These are phyloP conservation scores for Psophocarpus tetragonolobus DNA, from an alignment of 306 rosid species.

Conservation along the genomic window DNA sequence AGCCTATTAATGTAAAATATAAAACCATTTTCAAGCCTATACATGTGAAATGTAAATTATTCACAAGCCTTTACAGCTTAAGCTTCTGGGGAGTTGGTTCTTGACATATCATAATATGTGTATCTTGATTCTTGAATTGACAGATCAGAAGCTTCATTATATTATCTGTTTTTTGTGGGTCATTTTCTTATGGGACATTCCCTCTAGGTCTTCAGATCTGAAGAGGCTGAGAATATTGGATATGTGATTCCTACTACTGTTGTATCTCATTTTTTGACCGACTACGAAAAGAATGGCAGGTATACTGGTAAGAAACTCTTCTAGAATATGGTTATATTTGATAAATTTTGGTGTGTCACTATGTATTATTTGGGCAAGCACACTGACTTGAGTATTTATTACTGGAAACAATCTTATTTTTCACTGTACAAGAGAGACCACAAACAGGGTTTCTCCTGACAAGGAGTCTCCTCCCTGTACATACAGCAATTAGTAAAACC, in stretches of 20 bases:
- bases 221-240: conserved; percentile 99
- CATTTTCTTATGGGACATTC: conserved; percentile 54
- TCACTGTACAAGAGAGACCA: neutral
- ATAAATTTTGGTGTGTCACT: conserved; percentile 16
- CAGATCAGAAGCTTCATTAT: neutral
- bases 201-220: conserved; percentile 96
- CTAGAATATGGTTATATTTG: conserved; percentile 28
- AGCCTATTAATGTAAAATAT: too few relatives aligned
- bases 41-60: neutral
- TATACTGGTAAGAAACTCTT: conserved; percentile 77
- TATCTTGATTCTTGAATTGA: conserved; percentile 30
- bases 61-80: neutral
- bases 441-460: neutral
- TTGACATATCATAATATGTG: neutral
- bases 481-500: neutral
- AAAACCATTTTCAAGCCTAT: too few relatives aligned
- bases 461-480: neutral
- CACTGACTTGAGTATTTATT: neutral
- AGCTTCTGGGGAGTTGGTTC: conserved; percentile 4
- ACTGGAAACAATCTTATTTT: neutral
- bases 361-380: conserved; percentile 20
- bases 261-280: conserved; percentile 91
- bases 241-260: conserved; percentile 96
- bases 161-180: neutral
- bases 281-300: conserved; percentile 83